These are phyloP conservation scores for Termitomyces sp. DNA, from an alignment of 1,284 basidiomycete genomes.

Conservation along the genomic window DNA sequence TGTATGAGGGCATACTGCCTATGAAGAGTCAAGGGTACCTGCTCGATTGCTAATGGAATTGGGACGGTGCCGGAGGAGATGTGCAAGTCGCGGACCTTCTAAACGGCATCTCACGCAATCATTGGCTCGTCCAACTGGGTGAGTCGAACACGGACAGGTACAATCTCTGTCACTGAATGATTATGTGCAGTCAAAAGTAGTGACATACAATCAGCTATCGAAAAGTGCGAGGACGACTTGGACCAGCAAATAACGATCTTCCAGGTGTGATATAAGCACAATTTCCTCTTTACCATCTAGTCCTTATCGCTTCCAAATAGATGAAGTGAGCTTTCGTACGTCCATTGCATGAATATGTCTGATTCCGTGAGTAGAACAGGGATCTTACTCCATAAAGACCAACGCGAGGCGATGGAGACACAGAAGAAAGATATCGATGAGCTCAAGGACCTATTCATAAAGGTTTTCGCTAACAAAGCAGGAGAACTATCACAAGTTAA, in stretches of 20 bases:
- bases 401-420: slow-evolving; percentile 32
- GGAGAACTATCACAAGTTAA: slow-evolving; percentile 33
- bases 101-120: slow-evolving; percentile 33
- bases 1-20: slow-evolving; percentile 73
- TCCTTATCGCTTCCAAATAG: slow-evolving; percentile 23
- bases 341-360: background rate
- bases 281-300: slow-evolving; percentile 6
- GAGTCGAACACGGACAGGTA: slow-evolving; percentile 14
- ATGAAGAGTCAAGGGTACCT: slow-evolving; percentile 80
- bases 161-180: background rate
- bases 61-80: slow-evolving; percentile 1
- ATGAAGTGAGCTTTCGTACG: slow-evolving; percentile 25
- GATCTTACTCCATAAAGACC: slow-evolving; percentile 28
- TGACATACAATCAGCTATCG: slow-evolving; percentile 42
- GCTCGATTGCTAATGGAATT: slow-evolving; percentile 66
- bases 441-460: slow-evolving; percentile 32
- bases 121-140: slow-evolving; percentile 35
- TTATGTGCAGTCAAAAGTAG: slow-evolving; percentile 35
- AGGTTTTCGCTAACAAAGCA: slow-evolving; percentile 31
- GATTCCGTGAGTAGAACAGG: slow-evolving; percentile 18
- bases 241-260: slow-evolving; percentile 36
- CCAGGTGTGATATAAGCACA: slow-evolving; percentile 28
- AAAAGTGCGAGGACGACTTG: slow-evolving; percentile 37
- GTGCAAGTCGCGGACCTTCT: slow-evolving; percentile 48
- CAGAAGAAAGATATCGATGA: slow-evolving; percentile 30